Evolutionary conservation across 2,329 filamentous ascomycete genomes (phyloP).

Genomic region (Sporothrix brunneoviolacea): DNA sequence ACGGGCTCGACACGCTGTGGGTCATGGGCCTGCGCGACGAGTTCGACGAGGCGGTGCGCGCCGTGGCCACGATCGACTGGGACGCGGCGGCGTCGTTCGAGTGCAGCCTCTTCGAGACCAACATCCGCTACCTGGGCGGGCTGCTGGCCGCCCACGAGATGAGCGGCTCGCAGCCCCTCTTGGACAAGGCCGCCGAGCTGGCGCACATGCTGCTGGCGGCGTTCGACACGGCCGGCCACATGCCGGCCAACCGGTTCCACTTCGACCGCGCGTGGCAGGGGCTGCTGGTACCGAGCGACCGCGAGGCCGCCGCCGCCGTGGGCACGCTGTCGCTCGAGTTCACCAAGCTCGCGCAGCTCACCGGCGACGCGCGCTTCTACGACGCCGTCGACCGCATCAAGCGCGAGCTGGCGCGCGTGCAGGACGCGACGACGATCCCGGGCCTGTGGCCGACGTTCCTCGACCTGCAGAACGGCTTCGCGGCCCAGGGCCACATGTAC

Average conservation of each 20-base stretch:
- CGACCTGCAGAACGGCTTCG: conserved; percentile 44
- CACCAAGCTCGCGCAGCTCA: conserved; percentile 62
- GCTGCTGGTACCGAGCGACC: conserved; percentile 27
- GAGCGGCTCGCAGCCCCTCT: conserved; percentile 59
- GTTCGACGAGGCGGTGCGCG: conserved; percentile 69
- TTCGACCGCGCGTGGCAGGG: conserved; percentile 36
- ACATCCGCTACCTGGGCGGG: conserved; percentile 84
- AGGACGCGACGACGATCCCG: conserved; percentile 63
- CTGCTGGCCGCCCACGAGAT: conserved; percentile 81
- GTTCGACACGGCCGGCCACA: conserved; percentile 80
- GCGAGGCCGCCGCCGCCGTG: conserved; percentile 31
- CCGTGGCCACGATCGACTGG: conserved; percentile 73
- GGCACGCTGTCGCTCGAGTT: conserved; percentile 66
- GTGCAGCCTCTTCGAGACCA: conserved; percentile 73
- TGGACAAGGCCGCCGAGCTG: conserved; percentile 72
- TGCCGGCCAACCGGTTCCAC: conserved; percentile 51
- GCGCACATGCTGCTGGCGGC: conserved; percentile 72
- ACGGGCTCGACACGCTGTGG: conserved; percentile 77
- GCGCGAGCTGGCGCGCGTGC: conserved; percentile 59
- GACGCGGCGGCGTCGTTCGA: conserved; percentile 49
- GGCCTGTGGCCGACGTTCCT: conserved; percentile 68
- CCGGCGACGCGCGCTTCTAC: conserved; percentile 62
- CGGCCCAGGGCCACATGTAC: not conserved
- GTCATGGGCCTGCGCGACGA: conserved; percentile 74
- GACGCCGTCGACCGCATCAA: conserved; percentile 71